Conservation (phyloP, 139 green algal species). For the Auxenochlorella protothecoides region DNA sequence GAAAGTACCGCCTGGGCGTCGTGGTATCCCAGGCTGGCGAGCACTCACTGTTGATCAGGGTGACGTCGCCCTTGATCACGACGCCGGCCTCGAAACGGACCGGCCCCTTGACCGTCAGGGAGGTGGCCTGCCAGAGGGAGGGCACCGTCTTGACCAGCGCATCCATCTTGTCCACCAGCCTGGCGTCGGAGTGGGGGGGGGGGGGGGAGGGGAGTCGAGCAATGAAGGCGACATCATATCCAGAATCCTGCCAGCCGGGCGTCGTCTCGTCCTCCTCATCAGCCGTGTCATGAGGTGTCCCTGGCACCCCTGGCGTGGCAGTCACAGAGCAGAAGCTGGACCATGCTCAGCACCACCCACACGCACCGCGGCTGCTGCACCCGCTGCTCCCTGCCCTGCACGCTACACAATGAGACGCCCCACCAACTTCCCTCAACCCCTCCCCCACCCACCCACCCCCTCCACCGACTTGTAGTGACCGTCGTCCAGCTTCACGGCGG, state of each 20-base stretch:
- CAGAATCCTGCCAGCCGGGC: not conserved
- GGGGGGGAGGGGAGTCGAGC: not conserved
- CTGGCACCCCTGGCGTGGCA: too few species aligned
- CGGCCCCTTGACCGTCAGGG: conserved; percentile 63
- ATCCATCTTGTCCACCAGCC: conserved; percentile 75
- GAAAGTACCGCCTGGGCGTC: not conserved
- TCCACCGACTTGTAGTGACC: conserved; percentile 32
- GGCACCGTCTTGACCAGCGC: conserved; percentile 36
- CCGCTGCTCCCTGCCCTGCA: too few species aligned
- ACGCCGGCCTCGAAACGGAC: conserved; percentile 45
- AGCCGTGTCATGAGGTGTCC: too few species aligned
- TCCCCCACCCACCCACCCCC: too few species aligned
- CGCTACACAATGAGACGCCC: too few species aligned
- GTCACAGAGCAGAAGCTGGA: too few species aligned
- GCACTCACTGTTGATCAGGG: conserved; percentile 19
- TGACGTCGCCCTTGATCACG: conserved; percentile 42
- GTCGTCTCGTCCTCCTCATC: too few species aligned
- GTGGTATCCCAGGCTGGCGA: too few species aligned
- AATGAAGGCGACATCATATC: not conserved
- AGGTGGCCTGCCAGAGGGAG: conserved; percentile 40
- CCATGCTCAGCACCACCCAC: too few species aligned
- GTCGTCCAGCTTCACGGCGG: conserved; percentile 47
- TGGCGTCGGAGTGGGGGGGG: not conserved
- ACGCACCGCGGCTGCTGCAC: too few species aligned
- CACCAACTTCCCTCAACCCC: too few species aligned